Conservation (phyloP, 768 basidiomycete genomes). For the Cystofilobasidium capitatum region DNA sequence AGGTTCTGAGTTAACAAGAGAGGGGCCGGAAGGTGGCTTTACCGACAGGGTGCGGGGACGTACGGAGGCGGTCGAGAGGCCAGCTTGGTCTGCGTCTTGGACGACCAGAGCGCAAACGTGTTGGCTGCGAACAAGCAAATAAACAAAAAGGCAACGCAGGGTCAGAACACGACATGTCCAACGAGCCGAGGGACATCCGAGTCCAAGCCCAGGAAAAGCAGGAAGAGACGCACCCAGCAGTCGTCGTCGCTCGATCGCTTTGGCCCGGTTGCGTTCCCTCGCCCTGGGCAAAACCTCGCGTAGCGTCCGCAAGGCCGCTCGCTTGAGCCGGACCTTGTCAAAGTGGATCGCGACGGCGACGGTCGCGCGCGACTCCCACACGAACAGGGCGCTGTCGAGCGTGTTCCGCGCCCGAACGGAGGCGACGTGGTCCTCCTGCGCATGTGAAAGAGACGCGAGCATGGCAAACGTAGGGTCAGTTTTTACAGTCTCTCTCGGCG, state of each 20-base stretch:
- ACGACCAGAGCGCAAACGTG: slow-evolving; percentile 57
- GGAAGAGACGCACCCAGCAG: slow-evolving; percentile 50
- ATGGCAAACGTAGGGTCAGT: too few species aligned
- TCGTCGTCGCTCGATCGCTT: slow-evolving; percentile 50
- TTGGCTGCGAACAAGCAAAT: slow-evolving; percentile 41
- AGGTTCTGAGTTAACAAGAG: not conserved
- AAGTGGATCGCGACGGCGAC: slow-evolving; percentile 65
- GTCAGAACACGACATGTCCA: too few species aligned
- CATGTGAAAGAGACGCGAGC: too few species aligned
- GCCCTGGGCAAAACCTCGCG: slow-evolving; percentile 60
- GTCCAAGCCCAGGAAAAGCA: not conserved
- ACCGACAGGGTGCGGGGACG: slow-evolving; percentile 42
- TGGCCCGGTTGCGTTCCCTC: slow-evolving; percentile 55
- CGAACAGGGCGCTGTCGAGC: slow-evolving; percentile 20
- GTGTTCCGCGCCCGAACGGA: slow-evolving; percentile 4
- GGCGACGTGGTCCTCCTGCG: slow-evolving; percentile 22
- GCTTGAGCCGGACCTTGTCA: slow-evolving; percentile 53
- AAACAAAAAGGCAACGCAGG: not conserved
- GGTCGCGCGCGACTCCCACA: slow-evolving; percentile 21
- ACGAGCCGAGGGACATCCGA: too few species aligned
- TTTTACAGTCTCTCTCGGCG: too few species aligned
- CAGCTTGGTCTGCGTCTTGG: slow-evolving; percentile 57
- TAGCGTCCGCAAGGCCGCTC: slow-evolving; percentile 58
- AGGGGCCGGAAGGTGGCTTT: too few species aligned
- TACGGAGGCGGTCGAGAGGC: slow-evolving; percentile 75